These are phyloP conservation scores for Gossypium lobatum DNA, from an alignment of 441 rosid genomes.

Conservation along the genomic window DNA sequence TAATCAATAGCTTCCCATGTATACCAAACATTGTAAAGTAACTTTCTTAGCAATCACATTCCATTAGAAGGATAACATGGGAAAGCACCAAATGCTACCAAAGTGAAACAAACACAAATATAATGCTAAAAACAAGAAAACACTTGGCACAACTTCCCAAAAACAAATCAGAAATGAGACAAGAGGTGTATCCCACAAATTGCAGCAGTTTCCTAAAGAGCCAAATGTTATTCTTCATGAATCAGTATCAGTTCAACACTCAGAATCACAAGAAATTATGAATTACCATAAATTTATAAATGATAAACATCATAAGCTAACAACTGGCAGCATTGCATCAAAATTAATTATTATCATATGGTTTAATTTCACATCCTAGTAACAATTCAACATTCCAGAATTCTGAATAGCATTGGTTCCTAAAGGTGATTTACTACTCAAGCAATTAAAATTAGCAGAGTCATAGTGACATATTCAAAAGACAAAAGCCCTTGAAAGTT, in stretches of 20 bases:
- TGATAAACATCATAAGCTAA: background rate
- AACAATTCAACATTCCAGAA: conserved; percentile 4
- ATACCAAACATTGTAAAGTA: too few species aligned
- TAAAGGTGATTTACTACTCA: background rate
- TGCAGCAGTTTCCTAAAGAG: background rate
- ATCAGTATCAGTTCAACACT: background rate
- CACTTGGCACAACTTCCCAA: background rate
- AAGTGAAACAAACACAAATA: background rate
- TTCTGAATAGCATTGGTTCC: background rate
- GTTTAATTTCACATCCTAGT: background rate
- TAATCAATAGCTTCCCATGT: too few species aligned
- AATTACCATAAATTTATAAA: background rate
- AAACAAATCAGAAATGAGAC: conserved; percentile 1
- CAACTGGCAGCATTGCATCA: background rate
- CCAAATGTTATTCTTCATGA: background rate
- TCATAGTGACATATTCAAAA: background rate
- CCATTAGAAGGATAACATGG: too few species aligned
- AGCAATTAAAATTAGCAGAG: background rate
- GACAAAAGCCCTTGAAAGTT: conserved; percentile 1
- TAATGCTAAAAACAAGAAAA: background rate
- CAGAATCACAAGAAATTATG: conserved; percentile 3
- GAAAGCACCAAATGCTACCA: too few species aligned
- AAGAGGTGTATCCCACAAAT: background rate
- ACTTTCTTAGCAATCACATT: too few species aligned
- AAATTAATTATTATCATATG: background rate